Base-by-base conservation (phyloP, 345 rosid genomes). In the rapeseed (Brassica napus) region DNA sequence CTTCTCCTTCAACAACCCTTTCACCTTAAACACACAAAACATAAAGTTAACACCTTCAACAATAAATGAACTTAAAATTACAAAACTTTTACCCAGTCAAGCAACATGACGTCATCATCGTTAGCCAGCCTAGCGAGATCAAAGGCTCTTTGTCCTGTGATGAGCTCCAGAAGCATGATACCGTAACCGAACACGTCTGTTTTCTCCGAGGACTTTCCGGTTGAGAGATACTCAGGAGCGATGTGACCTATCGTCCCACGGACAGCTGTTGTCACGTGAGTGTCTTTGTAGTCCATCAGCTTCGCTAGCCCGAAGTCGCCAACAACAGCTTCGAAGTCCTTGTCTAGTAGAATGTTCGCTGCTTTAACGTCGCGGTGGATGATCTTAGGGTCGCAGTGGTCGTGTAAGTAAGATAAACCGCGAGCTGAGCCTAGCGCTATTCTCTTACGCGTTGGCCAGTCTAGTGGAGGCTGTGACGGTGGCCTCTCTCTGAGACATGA, bases 301-400 rank as follows among this genome's bases (percentile, higher is more conserved):
- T 91, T 94, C 0, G 98, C 98, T 66, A 94, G 77, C 60, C 98
- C 98, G 75, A 94, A 94, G 84, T 94, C 98, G 54, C 98, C 98
- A 54, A 94, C 98, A 26, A 94, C 97, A 4, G 98, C 98, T 85
- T 94, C 97, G 59, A 94, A 94, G 71, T 94, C 98, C 77, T 94
- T 97, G 24, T 94, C 98, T 71, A 94, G 78, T 77, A 94, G 86
- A 58, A 94, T 94, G 81, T 94, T 94, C 21, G 98, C 98, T 77
- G 98, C 98, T 88, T 94, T 94, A 24, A 94, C 98, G 72, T 94
- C 98, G 6, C 98, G 98, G 73, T 92, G 98, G 85, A 94, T 94
- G 78, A 94, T 94, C 80, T 94, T 94, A 1, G 98, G 98, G 81
- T 94, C 98, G 57, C 98, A 94, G 83, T 94, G 98, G 81, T 94